Evolutionary conservation across 768 basidiomycete species (phyloP).

Genomic region (Suillus plorans): DNA sequence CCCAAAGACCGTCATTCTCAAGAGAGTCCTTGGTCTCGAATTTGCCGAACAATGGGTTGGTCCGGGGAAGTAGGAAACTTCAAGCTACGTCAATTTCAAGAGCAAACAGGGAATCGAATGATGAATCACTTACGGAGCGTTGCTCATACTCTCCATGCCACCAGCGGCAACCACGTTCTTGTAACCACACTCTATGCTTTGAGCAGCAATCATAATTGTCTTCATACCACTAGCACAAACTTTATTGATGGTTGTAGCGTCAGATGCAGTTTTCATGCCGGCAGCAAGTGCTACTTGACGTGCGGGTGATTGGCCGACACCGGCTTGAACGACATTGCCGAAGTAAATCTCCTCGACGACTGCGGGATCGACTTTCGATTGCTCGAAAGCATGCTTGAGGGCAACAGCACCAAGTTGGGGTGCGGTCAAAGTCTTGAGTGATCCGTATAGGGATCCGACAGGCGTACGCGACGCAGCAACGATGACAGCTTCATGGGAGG

Average conservation of each 20-base stretch:
- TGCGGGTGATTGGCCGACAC: constrained; percentile 97
- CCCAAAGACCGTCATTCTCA: constrained; percentile 91
- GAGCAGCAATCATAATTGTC: constrained; percentile 90
- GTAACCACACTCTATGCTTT: constrained; percentile 86
- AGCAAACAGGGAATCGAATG: constrained; percentile 5
- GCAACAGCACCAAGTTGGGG: constrained; percentile 88
- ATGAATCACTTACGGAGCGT: constrained; percentile 79
- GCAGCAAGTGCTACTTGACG: constrained; percentile 92
- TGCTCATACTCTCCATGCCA: constrained; percentile 99
- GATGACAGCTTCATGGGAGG: constrained; percentile 83
- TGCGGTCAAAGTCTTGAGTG: constrained; percentile 85
- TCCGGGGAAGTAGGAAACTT: constrained; percentile 81
- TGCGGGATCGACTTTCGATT: constrained; percentile 76
- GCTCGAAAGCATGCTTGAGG: constrained; percentile 85
- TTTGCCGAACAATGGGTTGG: constrained; percentile 85
- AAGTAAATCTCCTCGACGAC: constrained; percentile 95
- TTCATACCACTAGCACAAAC: constrained; percentile 99
- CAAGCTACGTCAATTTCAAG: constrained; percentile 6
- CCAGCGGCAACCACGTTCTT: constrained; percentile 87
- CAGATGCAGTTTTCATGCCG: constrained; percentile 82
- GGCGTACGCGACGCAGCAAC: constrained; percentile 93
- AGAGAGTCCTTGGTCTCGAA: constrained; percentile 85
- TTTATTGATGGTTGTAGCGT: constrained; percentile 99
- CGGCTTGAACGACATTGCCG: constrained; percentile 97
- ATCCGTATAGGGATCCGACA: constrained; percentile 88